Conservation (phyloP, 306 rosid species). For the Pyrus bretschneideri region DNA sequence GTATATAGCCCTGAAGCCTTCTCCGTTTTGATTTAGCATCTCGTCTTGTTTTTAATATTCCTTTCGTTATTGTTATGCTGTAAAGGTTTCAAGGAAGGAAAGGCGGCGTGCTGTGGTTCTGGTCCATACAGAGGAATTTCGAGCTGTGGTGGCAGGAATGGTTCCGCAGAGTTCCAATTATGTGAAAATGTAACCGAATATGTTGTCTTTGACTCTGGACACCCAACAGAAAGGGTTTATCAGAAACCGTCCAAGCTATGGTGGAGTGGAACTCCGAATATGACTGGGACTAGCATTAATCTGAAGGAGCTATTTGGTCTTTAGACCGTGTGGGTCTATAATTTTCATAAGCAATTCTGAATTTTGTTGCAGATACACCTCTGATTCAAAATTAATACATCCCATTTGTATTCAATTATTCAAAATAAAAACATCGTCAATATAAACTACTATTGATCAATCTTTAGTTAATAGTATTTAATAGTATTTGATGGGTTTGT, state of each 20-base stretch:
- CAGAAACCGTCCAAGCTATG: conserved; percentile 23
- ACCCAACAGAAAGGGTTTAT: conserved; percentile 32
- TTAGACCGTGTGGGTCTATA: background rate
- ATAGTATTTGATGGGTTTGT: too few species aligned
- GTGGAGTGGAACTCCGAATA: conserved; percentile 27
- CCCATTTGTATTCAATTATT: too few species aligned
- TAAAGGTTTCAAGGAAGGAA: conserved; percentile 46
- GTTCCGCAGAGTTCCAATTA: conserved; percentile 21
- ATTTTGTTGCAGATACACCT: too few species aligned
- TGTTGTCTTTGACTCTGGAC: conserved; percentile 44
- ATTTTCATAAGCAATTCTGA: too few species aligned
- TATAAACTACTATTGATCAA: too few species aligned
- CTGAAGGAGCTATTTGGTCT: conserved; percentile 28
- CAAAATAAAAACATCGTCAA: too few species aligned
- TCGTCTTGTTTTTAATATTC: too few species aligned
- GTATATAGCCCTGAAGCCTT: background rate
- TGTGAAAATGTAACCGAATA: conserved; percentile 29
- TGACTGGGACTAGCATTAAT: conserved; percentile 25
- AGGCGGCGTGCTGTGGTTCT: conserved; percentile 52
- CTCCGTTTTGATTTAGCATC: background rate
- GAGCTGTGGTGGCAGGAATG: conserved; percentile 61
- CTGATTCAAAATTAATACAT: too few species aligned
- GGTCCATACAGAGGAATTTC: conserved; percentile 42
- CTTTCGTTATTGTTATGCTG: background rate
- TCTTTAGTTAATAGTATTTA: too few species aligned